Conservation (phyloP, 73 alveolate genomes). For the Paramecium biaurelia region DNA sequence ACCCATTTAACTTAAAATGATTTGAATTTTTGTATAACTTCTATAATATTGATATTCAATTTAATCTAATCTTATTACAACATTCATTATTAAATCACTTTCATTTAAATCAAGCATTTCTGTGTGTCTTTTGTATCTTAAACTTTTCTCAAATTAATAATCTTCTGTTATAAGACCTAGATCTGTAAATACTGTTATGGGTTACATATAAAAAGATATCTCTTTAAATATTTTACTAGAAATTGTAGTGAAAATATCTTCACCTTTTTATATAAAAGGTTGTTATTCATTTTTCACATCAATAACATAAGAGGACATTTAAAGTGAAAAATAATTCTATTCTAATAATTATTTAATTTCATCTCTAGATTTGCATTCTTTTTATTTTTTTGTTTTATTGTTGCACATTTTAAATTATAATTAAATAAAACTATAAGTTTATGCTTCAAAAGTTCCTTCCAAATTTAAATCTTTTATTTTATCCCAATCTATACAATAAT, state of each 20-base stretch:
- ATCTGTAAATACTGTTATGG: background rate
- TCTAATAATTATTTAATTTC: background rate
- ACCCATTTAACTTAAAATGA: background rate
- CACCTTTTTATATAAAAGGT: background rate
- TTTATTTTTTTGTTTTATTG: background rate
- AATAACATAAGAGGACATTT: background rate
- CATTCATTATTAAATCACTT: background rate
- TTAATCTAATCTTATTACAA: background rate
- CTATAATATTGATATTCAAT: slow-evolving; percentile 21
- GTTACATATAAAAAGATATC: background rate
- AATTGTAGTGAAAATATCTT: background rate
- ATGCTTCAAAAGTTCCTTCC: background rate
- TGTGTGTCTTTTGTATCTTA: background rate
- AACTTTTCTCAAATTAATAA: background rate
- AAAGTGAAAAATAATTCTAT: background rate
- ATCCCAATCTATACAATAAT: slow-evolving; percentile 51
- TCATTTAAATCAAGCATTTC: slow-evolving; percentile 40
- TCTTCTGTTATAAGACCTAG: background rate
- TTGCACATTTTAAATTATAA: slow-evolving; percentile 4
- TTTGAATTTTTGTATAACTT: background rate
- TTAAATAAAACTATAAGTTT: background rate
- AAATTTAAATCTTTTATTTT: background rate
- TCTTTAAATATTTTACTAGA: slow-evolving; percentile 8
- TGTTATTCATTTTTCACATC: background rate
- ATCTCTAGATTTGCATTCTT: background rate